Base-by-base conservation (phyloP, 1,139 yeast species). In the Blastobotrys persicus region DNA sequence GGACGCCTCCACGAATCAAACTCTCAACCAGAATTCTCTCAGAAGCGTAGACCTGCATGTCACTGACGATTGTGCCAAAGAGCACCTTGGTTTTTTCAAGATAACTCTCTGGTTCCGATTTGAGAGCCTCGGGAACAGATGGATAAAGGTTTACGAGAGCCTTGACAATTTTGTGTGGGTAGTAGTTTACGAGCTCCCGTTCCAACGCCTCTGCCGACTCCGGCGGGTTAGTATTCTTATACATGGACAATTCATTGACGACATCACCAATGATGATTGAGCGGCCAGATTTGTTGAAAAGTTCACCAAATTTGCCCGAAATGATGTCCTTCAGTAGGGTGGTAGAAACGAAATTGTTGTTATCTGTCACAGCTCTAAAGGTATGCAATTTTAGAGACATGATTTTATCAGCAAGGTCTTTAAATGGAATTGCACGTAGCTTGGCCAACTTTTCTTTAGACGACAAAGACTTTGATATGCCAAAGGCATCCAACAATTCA, bases 141-240 rank as follows among this genome's bases (percentile, higher is more conserved):
- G 64, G 60, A 48, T 71, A 70, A 4, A 67, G 50, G 7, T 65
- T 57, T 16, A 69, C 45, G 12, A 72, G 52, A 1, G 65, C 61
- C 12, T 60, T 53, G 31, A 68, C 62, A 12, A 67, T 65, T 3
- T 55, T 54, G 17, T 50, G 54, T 13, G 74, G 72, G 49, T 72
- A 72, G 47, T 70, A 70, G 49, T 71, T 71, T 47, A 62, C 63
- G 39, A 72, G 55, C 53, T 70, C 69, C 12, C 83, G 83, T 45
- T 74, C 66, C 37, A 86, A 67, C 59, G 85, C 73, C 59, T 85
- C 92, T 45, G 78, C 80, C 55, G 81, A 84, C 23, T 70, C 64
- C 9, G 83, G 82, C 19, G 76, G 73, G 0, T 72, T 68, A 17
- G 69, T 55, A 13, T 59, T 54, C 2, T 72, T 65, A 47, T 72